These are phyloP conservation scores for Ophidiomyces ophidiicola DNA, from an alignment of 2,329 filamentous ascomycete species.

Conservation along the genomic window DNA sequence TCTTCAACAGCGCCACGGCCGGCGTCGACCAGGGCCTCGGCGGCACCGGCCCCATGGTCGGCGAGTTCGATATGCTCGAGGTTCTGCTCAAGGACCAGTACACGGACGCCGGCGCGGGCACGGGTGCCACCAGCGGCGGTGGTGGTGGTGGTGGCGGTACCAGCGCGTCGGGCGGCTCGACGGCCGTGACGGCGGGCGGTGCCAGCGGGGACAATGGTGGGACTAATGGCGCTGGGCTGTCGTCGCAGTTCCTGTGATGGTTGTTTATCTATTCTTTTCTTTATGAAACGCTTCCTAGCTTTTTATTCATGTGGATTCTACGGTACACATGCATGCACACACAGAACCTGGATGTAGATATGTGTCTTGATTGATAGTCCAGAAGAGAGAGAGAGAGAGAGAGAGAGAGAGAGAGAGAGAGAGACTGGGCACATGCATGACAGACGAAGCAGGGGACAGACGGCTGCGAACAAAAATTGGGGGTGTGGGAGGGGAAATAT, in stretches of 20 bases:
- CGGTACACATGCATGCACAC: constrained; percentile 2
- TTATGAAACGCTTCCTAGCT: too few relatives aligned
- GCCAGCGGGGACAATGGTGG: neutral
- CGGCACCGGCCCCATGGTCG: constrained; percentile 50
- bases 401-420: too few relatives aligned
- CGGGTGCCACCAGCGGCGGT: neutral
- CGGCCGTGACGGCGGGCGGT: neutral
- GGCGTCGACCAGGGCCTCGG: constrained; percentile 43
- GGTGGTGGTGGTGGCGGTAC: neutral
- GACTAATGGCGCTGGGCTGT: constrained; percentile 10
- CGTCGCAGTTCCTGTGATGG: constrained; percentile 14
- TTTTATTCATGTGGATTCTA: neutral
- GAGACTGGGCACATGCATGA: too few relatives aligned
- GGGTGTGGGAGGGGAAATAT: too few relatives aligned
- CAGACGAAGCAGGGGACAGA: too few relatives aligned
- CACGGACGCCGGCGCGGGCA: constrained; percentile 22
- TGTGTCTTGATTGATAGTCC: too few relatives aligned
- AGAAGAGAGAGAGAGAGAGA: too few relatives aligned
- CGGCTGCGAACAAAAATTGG: too few relatives aligned
- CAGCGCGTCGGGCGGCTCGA: too few relatives aligned
- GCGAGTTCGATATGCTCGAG: constrained; percentile 41
- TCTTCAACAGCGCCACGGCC: constrained; percentile 39
- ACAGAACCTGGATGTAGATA: too few relatives aligned
- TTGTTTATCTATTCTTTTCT: neutral
- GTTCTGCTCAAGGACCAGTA: constrained; percentile 35